Percentiles rank a stretch among this genome's conserved stretches.
Conservation (phyloP, 768 basidiomycete species). For the Mycena leptocephala region DNA sequence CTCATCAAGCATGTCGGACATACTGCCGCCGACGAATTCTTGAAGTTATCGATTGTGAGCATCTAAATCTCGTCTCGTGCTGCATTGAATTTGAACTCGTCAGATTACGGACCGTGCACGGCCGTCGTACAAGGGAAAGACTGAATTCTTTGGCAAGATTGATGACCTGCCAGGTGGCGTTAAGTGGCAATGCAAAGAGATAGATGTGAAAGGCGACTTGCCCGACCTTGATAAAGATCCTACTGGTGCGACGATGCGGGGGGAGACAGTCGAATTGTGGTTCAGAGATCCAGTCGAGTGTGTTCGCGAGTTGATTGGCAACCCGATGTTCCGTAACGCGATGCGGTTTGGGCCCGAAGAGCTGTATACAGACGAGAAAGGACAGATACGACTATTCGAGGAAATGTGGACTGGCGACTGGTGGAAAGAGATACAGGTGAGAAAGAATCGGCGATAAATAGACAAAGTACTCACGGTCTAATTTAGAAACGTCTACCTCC, state of each 20-base stretch:
- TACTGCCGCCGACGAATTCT: constrained; percentile 40
- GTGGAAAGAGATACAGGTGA: constrained; percentile 52
- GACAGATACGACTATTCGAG: constrained; percentile 25
- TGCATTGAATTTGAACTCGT: background rate
- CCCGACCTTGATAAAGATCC: too few relatives aligned
- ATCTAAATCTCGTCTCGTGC: too few relatives aligned
- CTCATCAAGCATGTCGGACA: constrained; percentile 48
- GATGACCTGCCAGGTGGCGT: constrained; percentile 38
- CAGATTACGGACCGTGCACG: background rate
- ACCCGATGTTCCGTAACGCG: constrained; percentile 39
- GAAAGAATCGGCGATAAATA: background rate
- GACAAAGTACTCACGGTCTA: background rate
- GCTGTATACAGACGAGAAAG: constrained; percentile 18
- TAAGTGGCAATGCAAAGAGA: constrained; percentile 39
- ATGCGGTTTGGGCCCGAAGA: constrained; percentile 42
- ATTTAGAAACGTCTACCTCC: constrained; percentile 3
- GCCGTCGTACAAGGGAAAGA: constrained; percentile 2
- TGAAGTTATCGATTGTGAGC: background rate
- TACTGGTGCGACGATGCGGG: background rate
- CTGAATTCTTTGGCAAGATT: constrained; percentile 38
- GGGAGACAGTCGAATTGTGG: constrained; percentile 44
- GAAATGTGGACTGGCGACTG: constrained; percentile 50
- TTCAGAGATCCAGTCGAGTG: constrained; percentile 41
- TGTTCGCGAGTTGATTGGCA: too few relatives aligned
- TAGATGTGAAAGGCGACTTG: constrained; percentile 36